phyloP scores from a whole-genome alignment of 768 basidiomycete species.

The Leccinum rimulosum region DNA sequence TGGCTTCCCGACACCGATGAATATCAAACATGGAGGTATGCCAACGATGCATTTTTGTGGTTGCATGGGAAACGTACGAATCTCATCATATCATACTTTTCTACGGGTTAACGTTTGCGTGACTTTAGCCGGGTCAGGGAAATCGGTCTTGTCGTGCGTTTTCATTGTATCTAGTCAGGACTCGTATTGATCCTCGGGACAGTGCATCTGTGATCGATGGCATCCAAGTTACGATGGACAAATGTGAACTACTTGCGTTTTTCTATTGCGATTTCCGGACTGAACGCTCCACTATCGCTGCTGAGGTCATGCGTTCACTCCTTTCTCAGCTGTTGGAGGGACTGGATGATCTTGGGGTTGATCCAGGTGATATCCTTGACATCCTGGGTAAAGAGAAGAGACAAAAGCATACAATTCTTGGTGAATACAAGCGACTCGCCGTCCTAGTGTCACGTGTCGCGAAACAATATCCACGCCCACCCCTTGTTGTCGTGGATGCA shows the following conservation, averaged over 20 bases:
- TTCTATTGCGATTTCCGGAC: too few relatives aligned
- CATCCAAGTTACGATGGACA: too few relatives aligned
- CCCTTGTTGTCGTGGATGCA: conserved; percentile 11
- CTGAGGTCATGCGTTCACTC: too few relatives aligned
- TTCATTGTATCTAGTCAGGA: not conserved
- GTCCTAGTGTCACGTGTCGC: not conserved
- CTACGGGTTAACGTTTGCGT: not conserved
- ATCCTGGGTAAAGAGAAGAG: not conserved
- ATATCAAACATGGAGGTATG: not conserved
- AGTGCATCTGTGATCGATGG: not conserved
- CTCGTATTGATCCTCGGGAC: not conserved
- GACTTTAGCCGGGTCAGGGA: not conserved
- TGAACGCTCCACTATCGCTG: too few relatives aligned
- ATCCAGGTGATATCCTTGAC: not conserved
- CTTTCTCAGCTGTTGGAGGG: not conserved
- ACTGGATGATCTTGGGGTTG: not conserved
- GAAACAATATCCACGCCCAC: not conserved
- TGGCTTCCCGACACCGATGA: not conserved
- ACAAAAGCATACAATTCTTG: not conserved
- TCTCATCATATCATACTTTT: not conserved
- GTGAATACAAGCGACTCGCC: not conserved
- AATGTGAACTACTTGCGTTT: too few relatives aligned
- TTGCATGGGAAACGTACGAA: not conserved
- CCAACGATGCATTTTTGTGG: not conserved
- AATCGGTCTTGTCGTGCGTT: not conserved